Base-by-base conservation (phyloP, 2,329 filamentous ascomycete genomes). In the Colletotrichum orbiculare region DNA sequence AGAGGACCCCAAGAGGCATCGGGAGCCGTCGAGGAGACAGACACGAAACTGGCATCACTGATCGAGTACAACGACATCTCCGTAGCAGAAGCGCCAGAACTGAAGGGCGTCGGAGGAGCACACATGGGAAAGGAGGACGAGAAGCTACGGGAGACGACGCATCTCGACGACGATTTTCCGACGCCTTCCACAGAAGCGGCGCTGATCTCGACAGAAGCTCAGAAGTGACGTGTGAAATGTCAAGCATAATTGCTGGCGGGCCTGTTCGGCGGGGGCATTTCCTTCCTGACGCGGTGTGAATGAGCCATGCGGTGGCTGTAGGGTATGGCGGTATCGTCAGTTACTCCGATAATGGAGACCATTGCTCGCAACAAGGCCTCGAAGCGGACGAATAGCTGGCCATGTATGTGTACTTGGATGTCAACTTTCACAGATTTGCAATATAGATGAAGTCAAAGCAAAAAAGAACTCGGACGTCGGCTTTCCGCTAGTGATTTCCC, bases 81-180 rank as follows among this genome's bases (percentile, higher is more conserved):
- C 67, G 65, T 7, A 58, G 41, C 50, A 42, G 54, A 66, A 10
- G 45, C 54, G n/a, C 54, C 66, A 8, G 67, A 68, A 11, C 65
- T 74, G 12, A 66, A 70, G 17, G 73, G 72, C n/a, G 68, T 73
- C 10, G 72, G 72, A 10, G 71, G 70, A 35, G 71, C 69, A 8
- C 62, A 71, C 47, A 38, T 68, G 41, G 67, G 57, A 6, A 49
- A 67, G n/a, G 69, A 72, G 13, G 66, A 67, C 8, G 65, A 67
- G 13, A 48, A 57, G 33, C 53, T 71, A 56, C 67, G 64, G 17
- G 68, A 68, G 50, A 68, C 60, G 55, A 43, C 35, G 34, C 56
- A 37, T 17, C 39, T 57, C 17, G 64, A 67, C 13, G 64, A 68
- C 33, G 64, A 64, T 42, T 60, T 67, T 41, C 25, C 35, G 12